Evolutionary conservation across 2,329 filamentous ascomycete species (phyloP).

Genomic region (Penicillium capsulatum): DNA sequence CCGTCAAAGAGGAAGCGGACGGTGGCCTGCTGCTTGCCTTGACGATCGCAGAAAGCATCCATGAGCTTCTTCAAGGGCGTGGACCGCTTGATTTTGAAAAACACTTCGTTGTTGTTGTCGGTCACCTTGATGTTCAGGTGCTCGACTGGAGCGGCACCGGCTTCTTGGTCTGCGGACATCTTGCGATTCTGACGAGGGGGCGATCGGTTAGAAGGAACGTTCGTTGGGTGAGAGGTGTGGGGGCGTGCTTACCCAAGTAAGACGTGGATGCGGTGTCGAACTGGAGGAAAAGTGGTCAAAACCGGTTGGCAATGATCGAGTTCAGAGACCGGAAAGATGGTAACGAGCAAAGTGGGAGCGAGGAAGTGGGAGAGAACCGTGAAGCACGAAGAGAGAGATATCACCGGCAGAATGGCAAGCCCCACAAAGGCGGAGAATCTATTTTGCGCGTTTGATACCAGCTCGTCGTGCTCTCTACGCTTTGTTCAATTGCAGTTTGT

Average conservation of each 20-base stretch:
- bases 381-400: slow-evolving; percentile 21
- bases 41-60: slow-evolving; percentile 94
- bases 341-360: no score
- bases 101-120: slow-evolving; percentile 98
- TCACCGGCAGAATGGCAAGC: slow-evolving; percentile 27
- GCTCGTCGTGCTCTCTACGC: not conserved
- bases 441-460: slow-evolving; percentile 29
- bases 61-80: slow-evolving; percentile 97
- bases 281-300: no score
- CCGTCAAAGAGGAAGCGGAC: slow-evolving; percentile 96
- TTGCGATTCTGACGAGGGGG: not conserved
- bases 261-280: no score
- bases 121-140: slow-evolving; percentile 99
- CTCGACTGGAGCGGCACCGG: slow-evolving; percentile 53
- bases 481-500: not conserved
- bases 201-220: no score
- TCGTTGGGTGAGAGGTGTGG: not conserved
- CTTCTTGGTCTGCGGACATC: slow-evolving; percentile 21
- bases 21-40: slow-evolving; percentile 78
- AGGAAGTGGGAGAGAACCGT: slow-evolving; percentile 14
- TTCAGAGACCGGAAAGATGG: no score
- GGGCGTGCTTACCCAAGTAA: slow-evolving; percentile 15
- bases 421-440: slow-evolving; percentile 34
- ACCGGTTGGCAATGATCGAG: no score
- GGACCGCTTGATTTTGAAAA: slow-evolving; percentile 99